Evolutionary conservation across 2,329 filamentous ascomycete genomes (phyloP), one percentile per base, ranked within the genome.

Genomic region (Aspergillus brunneoviolaceus): DNA sequence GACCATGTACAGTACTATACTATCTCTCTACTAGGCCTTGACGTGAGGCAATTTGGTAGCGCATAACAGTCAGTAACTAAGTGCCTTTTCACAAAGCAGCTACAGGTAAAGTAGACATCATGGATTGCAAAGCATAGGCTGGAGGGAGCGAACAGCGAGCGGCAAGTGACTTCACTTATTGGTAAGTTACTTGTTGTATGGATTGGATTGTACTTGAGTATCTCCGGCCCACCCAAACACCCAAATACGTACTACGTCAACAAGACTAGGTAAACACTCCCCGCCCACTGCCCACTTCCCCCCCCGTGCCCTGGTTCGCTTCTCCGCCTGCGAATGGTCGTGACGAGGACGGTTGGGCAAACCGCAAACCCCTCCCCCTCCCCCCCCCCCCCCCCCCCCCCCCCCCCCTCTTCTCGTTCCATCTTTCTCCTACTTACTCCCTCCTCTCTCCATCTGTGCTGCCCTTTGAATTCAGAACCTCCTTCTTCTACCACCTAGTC

Each of bases 401-500:
- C 25, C 16, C 35, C 29, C 21, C 25, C 45, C 31, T 55, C 60
- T 29, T 49, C 52, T 49, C 39, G 47, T 45, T 50, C 27, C 45
- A 47, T 48, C 39, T 55, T 21, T 31, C 27, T 14, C 25, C 51
- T n/a, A 31, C 47, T 16, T 27, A 9, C 21, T 45, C 39, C 19
- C 39, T n/a, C 19, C 19, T 56, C 58, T 21, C 49, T 49, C 48
- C 59, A 55, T 49, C 57, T 55, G 51, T 58, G 48, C 45, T 57
- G 16, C 16, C 27, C 39, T 45, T 19, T 19, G 16, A 16, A 45
- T 6, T 9, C n/a, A 45, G 16, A 45, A 45, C 39, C 39, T n/a
- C 39, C 39, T n/a, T 14, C n/a, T 19, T 19, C 39, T 19, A 45
- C 14, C 5, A 45, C 39, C 19, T 51, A 42, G 29, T 42, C 48